Percentiles rank a stretch among this genome's conserved stretches.
phyloP scores from a whole-genome alignment of 345 rosid genomes.

The Brassica rapa region DNA sequence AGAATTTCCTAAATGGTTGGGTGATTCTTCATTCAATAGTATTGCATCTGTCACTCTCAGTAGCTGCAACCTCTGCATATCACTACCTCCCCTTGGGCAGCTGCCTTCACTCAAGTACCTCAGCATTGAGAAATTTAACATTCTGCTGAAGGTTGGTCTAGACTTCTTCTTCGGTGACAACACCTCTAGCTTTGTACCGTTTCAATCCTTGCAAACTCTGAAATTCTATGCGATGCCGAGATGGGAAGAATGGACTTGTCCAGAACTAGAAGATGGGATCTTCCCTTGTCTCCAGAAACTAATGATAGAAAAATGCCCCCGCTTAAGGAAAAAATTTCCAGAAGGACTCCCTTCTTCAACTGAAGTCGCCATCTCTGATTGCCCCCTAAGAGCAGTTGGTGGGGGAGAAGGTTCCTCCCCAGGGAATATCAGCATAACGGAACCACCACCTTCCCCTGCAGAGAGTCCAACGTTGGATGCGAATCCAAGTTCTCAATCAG shows the following conservation, averaged over 20 bases:
- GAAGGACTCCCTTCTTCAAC: slow-evolving; percentile 34
- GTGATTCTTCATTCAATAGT: slow-evolving; percentile 34
- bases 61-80: slow-evolving; percentile 39
- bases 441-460: background rate
- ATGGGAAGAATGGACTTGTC: slow-evolving; percentile 44
- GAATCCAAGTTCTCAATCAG: slow-evolving; percentile 13
- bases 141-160: slow-evolving; percentile 35
- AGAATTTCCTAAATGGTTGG: slow-evolving; percentile 46
- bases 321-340: slow-evolving; percentile 33
- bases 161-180: slow-evolving; percentile 45
- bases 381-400: slow-evolving; percentile 13
- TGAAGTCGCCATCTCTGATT: slow-evolving; percentile 37
- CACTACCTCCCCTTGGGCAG: slow-evolving; percentile 48
- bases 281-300: slow-evolving; percentile 44
- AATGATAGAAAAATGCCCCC: slow-evolving; percentile 35
- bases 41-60: slow-evolving; percentile 32
- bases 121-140: slow-evolving; percentile 33
- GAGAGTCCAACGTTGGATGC: background rate
- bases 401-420: slow-evolving; percentile 9
- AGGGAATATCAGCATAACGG: background rate
- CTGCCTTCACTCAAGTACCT: slow-evolving; percentile 45
- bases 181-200: slow-evolving; percentile 30
- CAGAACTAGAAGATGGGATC: slow-evolving; percentile 12
- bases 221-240: slow-evolving; percentile 36
- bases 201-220: slow-evolving; percentile 44